Evolutionary conservation across 2,329 filamentous ascomycete genomes (phyloP).

Genomic region (Plenodomus tracheiphilus): DNA sequence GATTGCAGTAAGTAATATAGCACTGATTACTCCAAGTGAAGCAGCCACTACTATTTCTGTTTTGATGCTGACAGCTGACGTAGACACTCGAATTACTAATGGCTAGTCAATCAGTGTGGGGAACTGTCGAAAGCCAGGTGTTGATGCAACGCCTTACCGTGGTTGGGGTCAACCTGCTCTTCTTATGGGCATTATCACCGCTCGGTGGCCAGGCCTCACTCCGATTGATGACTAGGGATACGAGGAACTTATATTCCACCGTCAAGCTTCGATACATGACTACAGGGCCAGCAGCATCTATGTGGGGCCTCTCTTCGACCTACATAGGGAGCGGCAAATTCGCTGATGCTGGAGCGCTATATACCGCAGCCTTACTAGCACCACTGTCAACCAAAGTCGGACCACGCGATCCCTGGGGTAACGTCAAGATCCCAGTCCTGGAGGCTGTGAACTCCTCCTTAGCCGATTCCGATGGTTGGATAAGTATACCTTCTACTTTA

Average conservation of each 20-base stretch:
- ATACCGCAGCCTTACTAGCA: constrained; percentile 30
- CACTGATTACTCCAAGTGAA: no score
- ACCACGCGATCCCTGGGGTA: constrained; percentile 37
- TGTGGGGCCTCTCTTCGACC: constrained; percentile 16
- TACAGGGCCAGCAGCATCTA: constrained; percentile 25
- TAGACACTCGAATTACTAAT: constrained; percentile 41
- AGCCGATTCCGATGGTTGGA: constrained; percentile 27
- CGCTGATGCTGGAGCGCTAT: constrained; percentile 26
- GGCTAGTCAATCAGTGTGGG: constrained; percentile 45
- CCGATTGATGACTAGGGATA: constrained; percentile 27
- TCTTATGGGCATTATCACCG: constrained; percentile 44
- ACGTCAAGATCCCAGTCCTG: constrained; percentile 39
- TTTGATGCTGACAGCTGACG: constrained; percentile 2
- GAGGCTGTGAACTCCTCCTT: constrained; percentile 8
- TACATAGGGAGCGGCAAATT: constrained; percentile 19
- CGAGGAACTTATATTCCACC: neutral
- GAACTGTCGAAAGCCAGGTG: constrained; percentile 40
- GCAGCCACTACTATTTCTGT: no score
- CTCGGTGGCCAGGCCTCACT: constrained; percentile 44
- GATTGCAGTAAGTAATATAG: constrained; percentile 27
- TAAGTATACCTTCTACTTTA: constrained; percentile 11
- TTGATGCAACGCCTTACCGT: constrained; percentile 34
- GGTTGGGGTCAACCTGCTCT: constrained; percentile 36
- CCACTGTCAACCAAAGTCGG: constrained; percentile 26
- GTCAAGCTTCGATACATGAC: constrained; percentile 33